Conservation (phyloP, 73 alveolate genomes). For the Halteria grandinella region DNA sequence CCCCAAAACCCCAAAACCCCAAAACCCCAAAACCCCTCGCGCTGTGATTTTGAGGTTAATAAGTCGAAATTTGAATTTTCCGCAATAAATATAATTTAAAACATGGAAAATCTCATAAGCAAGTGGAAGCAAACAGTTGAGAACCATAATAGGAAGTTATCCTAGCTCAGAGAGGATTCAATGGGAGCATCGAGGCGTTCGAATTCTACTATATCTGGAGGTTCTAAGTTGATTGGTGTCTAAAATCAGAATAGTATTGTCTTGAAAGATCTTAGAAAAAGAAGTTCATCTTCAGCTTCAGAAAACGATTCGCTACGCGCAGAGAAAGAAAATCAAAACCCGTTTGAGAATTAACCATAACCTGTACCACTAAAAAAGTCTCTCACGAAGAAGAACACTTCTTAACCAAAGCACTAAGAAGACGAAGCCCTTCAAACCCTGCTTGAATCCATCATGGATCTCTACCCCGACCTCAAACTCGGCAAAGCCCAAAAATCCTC, state of each 20-base stretch:
- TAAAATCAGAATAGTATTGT: slow-evolving; percentile 12
- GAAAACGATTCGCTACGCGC: neutral
- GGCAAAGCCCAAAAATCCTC: slow-evolving; percentile 6
- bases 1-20: no score
- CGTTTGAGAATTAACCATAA: neutral
- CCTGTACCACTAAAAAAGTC: neutral
- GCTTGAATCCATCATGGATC: slow-evolving; percentile 2
- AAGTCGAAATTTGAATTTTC: no score
- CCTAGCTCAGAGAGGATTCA: slow-evolving; percentile 39
- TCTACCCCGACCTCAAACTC: slow-evolving; percentile 27
- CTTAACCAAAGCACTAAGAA: neutral
- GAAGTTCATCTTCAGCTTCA: neutral
- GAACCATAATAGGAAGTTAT: slow-evolving; percentile 28
- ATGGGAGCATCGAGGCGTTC: no score
- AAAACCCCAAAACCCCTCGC: no score
- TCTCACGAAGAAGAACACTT: neutral
- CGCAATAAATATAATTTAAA: no score
- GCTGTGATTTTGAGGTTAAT: no score
- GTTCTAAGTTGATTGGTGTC: slow-evolving; percentile 34
- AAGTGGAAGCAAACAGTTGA: slow-evolving; percentile 47
- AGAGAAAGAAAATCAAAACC: slow-evolving; percentile 13
- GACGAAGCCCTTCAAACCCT: neutral
- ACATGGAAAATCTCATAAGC: slow-evolving; percentile 33
- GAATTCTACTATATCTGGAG: no score
- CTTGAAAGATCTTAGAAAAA: slow-evolving; percentile 2